These are phyloP conservation scores for Leccinum variicolor DNA, from an alignment of 768 basidiomycete genomes.

Conservation along the genomic window DNA sequence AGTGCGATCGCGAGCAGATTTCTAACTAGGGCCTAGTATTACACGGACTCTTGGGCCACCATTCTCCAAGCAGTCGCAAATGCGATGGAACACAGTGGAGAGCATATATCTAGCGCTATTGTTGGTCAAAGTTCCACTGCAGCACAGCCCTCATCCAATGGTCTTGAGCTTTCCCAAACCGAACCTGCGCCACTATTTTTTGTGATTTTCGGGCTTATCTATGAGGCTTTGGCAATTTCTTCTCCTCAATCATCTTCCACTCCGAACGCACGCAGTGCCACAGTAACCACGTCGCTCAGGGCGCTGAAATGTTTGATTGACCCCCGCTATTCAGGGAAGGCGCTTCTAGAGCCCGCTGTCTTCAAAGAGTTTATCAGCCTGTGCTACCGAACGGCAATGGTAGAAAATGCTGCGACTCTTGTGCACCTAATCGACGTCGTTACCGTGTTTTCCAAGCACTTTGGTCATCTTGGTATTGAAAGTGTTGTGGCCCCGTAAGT, in stretches of 20 bases:
- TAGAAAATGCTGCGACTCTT: conserved; percentile 72
- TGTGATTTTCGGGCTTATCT: conserved; percentile 90
- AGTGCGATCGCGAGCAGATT: background rate
- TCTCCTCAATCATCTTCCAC: conserved; percentile 54
- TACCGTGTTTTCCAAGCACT: conserved; percentile 48
- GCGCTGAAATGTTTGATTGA: conserved; percentile 78
- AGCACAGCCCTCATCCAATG: conserved; percentile 18
- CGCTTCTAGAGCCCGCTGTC: conserved; percentile 73
- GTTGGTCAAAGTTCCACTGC: conserved; percentile 51
- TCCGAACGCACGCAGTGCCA: conserved; percentile 39
- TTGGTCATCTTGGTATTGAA: conserved; percentile 28
- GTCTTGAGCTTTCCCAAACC: conserved; percentile 26
- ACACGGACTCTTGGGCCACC: conserved; percentile 73
- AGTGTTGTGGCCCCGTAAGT: conserved; percentile 20
- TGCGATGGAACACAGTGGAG: conserved; percentile 68
- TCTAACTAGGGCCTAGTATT: conserved; percentile 58
- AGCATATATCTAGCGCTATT: conserved; percentile 73
- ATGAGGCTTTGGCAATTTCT: conserved; percentile 74
- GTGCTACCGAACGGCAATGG: conserved; percentile 87
- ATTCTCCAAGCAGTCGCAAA: conserved; percentile 85
- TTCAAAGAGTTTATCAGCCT: conserved; percentile 90
- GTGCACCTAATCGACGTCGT: conserved; percentile 70
- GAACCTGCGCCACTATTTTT: conserved; percentile 85
- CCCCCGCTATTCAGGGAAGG: conserved; percentile 77
- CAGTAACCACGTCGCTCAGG: conserved; percentile 63